A percentile compares a stretch with the other conserved stretches of the same genome.
These are phyloP conservation scores for Chlamydomonas sp. DNA, from an alignment of 139 green algal species.

Conservation along the genomic window DNA sequence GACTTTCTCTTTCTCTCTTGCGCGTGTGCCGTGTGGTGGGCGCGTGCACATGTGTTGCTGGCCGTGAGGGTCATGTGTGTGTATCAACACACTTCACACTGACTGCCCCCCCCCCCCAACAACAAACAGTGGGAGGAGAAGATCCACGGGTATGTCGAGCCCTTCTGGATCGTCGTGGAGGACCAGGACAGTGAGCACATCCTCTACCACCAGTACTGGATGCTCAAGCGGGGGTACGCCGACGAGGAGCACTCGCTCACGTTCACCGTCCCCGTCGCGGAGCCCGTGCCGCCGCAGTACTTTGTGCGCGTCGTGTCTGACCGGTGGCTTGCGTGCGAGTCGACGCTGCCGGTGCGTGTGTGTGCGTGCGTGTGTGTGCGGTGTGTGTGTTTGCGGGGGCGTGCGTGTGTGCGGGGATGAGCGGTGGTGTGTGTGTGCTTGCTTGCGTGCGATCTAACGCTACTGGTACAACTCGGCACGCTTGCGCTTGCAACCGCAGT, in stretches of 20 bases:
- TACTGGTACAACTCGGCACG: background rate
- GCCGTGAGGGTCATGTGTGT: slow-evolving; percentile 2
- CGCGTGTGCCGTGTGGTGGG: background rate
- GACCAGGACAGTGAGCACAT: slow-evolving; percentile 82
- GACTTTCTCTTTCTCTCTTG: no score
- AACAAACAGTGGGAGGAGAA: slow-evolving; percentile 56
- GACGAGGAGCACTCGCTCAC: slow-evolving; percentile 81
- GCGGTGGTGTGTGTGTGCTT: no score
- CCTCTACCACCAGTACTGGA: slow-evolving; percentile 92
- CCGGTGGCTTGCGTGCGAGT: slow-evolving; percentile 83
- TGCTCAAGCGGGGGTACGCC: slow-evolving; percentile 73
- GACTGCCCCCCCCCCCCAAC: no score
- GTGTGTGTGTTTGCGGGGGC: no score
- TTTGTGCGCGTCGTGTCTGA: slow-evolving; percentile 72
- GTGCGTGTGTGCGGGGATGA: no score
- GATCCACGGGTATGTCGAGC: slow-evolving; percentile 86
- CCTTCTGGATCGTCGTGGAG: slow-evolving; percentile 95
- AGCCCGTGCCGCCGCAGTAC: slow-evolving; percentile 96
- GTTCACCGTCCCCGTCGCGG: slow-evolving; percentile 89
- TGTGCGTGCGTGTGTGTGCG: no score
- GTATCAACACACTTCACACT: background rate
- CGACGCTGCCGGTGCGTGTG: slow-evolving; percentile 74
- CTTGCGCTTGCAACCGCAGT: background rate
- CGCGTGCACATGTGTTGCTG: no score
- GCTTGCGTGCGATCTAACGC: no score